Evolutionary conservation across 2,329 filamentous ascomycete genomes (phyloP), one percentile per base, ranked within the genome.

Genomic region (Dactylella cylindrospora): DNA sequence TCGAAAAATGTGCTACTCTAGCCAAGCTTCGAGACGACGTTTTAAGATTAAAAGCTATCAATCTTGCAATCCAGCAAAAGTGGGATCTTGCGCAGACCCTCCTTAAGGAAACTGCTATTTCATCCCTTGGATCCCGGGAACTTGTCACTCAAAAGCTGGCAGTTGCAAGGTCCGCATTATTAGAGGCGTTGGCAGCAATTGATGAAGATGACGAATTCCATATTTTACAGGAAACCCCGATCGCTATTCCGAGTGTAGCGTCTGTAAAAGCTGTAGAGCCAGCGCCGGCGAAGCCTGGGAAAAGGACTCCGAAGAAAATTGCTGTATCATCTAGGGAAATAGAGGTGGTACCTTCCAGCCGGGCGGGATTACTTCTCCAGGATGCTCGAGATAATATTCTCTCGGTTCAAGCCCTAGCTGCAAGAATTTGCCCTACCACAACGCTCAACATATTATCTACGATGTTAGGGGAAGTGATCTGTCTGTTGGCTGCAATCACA

Each of bases 191-290:
- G 68, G 81, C 85, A 39, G 79, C 85, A 68, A 87, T 95, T 76
- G 80, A 84, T 9, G 79, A 80, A 3, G 88, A 95, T 72, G 84
- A 90, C 2, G 85, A 93, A 2, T 94, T 91, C 72, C 94, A 88
- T 13, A 86, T 91, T 7, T 80, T 97, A 12, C 88, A 91, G 38
- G 93, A 98, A 69, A 96, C 93, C 0, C 70, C 72, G 65, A 71
- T 73, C 62, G 55, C 69, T 12, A 57, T 67, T 22, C 68, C 74
- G 20, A 78, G 78, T 26, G 75, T 74, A 61, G 65, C 59, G n/a
- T 66, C 68, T 22, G 67, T 71, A 8, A 74, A 77, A 35, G 71
- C 73, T 23, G 65, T 17, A 73, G 53, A 75, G 49, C 71, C 69
- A 17, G 68, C 74, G 9, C 50, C 64, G 19, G 40, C 53, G 46